phyloP scores from a whole-genome alignment of 192 early-diverging fungal genomes.

The Lobulomyces angularis region DNA sequence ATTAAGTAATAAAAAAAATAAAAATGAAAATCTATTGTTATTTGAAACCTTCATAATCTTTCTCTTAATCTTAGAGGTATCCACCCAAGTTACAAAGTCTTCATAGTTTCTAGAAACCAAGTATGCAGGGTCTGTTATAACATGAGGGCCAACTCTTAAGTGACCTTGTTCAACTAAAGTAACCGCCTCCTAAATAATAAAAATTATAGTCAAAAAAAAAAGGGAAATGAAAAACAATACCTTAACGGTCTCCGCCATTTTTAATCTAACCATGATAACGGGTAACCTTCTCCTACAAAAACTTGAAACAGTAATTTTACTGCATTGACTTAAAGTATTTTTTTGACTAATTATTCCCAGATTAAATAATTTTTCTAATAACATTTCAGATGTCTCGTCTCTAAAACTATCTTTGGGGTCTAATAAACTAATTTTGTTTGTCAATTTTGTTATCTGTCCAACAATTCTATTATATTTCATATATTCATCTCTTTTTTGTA shows the following conservation, averaged over 20 bases:
- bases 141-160: slow-evolving; percentile 82
- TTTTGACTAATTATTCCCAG: slow-evolving; percentile 74
- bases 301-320: slow-evolving; percentile 71
- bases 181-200: slow-evolving; percentile 75
- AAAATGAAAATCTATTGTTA: too few species aligned
- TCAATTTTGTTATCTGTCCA: slow-evolving; percentile 67
- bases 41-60: slow-evolving; percentile 95
- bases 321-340: slow-evolving; percentile 61
- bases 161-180: slow-evolving; percentile 90
- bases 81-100: slow-evolving; percentile 95
- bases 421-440: slow-evolving; percentile 70
- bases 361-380: slow-evolving; percentile 74
- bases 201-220: too few species aligned
- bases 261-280: slow-evolving; percentile 84
- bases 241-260: slow-evolving; percentile 92
- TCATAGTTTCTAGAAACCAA: slow-evolving; percentile 79
- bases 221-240: too few species aligned
- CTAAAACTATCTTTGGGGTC: slow-evolving; percentile 78
- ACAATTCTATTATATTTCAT: slow-evolving; percentile 77
- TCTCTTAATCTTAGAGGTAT: slow-evolving; percentile 92
- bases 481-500: slow-evolving; percentile 81
- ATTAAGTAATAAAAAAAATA: too few species aligned
- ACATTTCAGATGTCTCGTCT: slow-evolving; percentile 51
- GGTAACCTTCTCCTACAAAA: slow-evolving; percentile 80
- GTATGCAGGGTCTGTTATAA: slow-evolving; percentile 80